Conservation (phyloP, 2,329 filamentous ascomycete species). For the Pyrenophora graminea region DNA sequence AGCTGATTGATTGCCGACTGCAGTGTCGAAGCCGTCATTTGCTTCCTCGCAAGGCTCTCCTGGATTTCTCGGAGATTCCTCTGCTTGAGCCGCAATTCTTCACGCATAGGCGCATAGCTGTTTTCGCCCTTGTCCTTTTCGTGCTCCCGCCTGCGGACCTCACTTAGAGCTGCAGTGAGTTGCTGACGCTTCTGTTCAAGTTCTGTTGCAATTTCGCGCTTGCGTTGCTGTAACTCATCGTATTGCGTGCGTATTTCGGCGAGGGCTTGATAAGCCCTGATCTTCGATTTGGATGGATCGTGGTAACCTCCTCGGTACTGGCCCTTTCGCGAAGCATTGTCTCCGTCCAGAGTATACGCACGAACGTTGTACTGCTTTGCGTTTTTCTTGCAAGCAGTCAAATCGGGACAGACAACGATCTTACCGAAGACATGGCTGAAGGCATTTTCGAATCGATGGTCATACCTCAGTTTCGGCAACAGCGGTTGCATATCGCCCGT, state of each 20-base stretch:
- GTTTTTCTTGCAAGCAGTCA: constrained; percentile 86
- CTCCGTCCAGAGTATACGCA: constrained; percentile 92
- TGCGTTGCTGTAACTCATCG: constrained; percentile 68
- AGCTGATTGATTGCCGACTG: constrained; percentile 63
- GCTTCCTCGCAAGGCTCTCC: constrained; percentile 74
- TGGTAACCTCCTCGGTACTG: constrained; percentile 94
- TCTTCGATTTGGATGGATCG: constrained; percentile 80
- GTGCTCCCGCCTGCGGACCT: constrained; percentile 81
- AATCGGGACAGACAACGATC: constrained; percentile 88
- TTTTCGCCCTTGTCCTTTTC: constrained; percentile 76
- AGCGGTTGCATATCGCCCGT: constrained; percentile 87
- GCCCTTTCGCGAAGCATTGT: constrained; percentile 92
- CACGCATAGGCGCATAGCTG: constrained; percentile 77
- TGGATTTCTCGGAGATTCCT: constrained; percentile 73
- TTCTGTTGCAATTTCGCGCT: constrained; percentile 67
- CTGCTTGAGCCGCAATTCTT: constrained; percentile 77
- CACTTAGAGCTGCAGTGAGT: constrained; percentile 83
- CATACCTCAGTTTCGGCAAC: constrained; percentile 80
- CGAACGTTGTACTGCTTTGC: constrained; percentile 89
- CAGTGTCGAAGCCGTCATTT: constrained; percentile 67
- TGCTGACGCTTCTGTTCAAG: constrained; percentile 83
- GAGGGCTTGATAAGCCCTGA: constrained; percentile 80
- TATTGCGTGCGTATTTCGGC: constrained; percentile 75
- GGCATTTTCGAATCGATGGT: constrained; percentile 76
- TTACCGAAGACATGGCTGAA: constrained; percentile 96